Evolutionary conservation across 345 rosid genomes (phyloP).

Genomic region (Cochlearia excelsa): DNA sequence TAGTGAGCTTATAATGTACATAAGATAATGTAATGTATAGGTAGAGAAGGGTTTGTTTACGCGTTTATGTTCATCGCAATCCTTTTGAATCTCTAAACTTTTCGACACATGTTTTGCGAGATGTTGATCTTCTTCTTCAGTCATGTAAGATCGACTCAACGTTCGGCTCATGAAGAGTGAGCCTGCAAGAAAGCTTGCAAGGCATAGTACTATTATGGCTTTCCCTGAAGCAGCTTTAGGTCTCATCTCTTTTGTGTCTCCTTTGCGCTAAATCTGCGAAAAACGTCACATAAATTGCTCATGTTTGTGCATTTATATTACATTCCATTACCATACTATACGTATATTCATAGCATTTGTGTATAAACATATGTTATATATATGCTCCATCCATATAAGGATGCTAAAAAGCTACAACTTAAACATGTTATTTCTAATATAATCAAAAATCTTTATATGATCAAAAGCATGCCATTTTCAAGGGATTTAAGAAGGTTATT

Average conservation of each 20-base stretch:
- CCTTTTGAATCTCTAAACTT: constrained; percentile 35
- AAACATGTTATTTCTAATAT: background rate
- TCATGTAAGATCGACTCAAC: constrained; percentile 37
- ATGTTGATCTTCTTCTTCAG: constrained; percentile 30
- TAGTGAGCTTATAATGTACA: background rate
- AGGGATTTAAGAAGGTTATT: background rate
- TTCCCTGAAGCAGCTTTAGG: constrained; percentile 63
- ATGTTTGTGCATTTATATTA: background rate
- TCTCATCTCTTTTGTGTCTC: constrained; percentile 49
- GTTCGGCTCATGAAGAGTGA: constrained; percentile 53
- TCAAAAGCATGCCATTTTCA: background rate
- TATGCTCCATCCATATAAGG: background rate
- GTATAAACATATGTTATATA: background rate
- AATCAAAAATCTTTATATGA: constrained; percentile 5
- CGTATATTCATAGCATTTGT: background rate
- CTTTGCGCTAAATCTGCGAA: constrained; percentile 18
- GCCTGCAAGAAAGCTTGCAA: constrained; percentile 73
- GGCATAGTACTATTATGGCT: constrained; percentile 54
- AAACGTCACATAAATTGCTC: background rate
- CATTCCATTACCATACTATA: background rate
- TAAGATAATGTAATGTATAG: no score
- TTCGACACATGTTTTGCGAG: constrained; percentile 28
- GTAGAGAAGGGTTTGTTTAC: constrained; percentile 38
- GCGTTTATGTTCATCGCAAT: constrained; percentile 70
- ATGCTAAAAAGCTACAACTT: constrained; percentile 5